phyloP scores from a whole-genome alignment of 345 rosid genomes.

The Excoecaria agallocha region DNA sequence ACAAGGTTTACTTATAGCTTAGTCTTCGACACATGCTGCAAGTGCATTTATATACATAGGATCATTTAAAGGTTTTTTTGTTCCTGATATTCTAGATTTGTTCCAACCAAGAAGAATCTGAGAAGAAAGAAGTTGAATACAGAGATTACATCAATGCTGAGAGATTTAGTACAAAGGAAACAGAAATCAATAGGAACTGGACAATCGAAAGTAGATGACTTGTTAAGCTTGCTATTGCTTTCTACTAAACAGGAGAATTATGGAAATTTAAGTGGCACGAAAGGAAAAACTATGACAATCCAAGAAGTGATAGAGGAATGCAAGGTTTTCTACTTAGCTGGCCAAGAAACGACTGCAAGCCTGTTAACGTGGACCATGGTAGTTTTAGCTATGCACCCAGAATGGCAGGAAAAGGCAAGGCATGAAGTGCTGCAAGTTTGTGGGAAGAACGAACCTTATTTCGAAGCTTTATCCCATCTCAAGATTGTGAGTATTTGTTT shows the following conservation, averaged over 20 bases:
- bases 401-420: slow-evolving; percentile 57
- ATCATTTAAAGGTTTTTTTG: neutral
- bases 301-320: slow-evolving; percentile 58
- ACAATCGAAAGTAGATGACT: slow-evolving; percentile 29
- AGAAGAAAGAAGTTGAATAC: slow-evolving; percentile 37
- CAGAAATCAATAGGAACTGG: slow-evolving; percentile 30
- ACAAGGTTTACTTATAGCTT: neutral
- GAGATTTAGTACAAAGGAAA: slow-evolving; percentile 31
- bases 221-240: slow-evolving; percentile 43
- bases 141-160: slow-evolving; percentile 34
- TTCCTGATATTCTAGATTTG: slow-evolving; percentile 27
- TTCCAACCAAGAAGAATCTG: slow-evolving; percentile 49
- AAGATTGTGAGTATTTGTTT: slow-evolving; percentile 31
- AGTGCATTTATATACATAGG: no score
- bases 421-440: slow-evolving; percentile 43
- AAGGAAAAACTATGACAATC: slow-evolving; percentile 28
- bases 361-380: slow-evolving; percentile 49
- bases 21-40: neutral
- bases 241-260: slow-evolving; percentile 21
- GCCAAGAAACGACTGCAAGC: slow-evolving; percentile 59
- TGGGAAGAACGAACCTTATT: slow-evolving; percentile 28
- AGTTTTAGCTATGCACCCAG: slow-evolving; percentile 47
- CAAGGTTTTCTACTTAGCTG: slow-evolving; percentile 50
- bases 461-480: slow-evolving; percentile 32
- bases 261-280: slow-evolving; percentile 20